These are phyloP conservation scores for Nothomitra cinnamomea DNA, from an alignment of 2,329 filamentous ascomycete genomes.

Conservation along the genomic window DNA sequence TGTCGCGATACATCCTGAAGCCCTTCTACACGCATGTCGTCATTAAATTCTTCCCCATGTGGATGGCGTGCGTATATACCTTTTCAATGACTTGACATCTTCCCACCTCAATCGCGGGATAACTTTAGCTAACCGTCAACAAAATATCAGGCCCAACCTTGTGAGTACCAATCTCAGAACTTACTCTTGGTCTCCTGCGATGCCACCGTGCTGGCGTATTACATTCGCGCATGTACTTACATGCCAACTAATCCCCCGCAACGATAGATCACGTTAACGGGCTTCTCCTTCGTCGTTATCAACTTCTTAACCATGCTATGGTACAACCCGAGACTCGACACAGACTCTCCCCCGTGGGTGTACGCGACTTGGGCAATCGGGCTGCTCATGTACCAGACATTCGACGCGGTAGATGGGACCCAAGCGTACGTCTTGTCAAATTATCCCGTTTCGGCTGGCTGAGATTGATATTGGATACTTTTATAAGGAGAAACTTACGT, in stretches of 20 bases:
- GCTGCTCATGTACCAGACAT: slow-evolving; percentile 92
- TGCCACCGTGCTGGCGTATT: neutral
- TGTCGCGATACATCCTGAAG: slow-evolving; percentile 88
- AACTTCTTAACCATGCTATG: slow-evolving; percentile 87
- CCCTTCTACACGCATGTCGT: slow-evolving; percentile 93
- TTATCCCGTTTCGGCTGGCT: neutral
- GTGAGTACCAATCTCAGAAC: slow-evolving; percentile 18
- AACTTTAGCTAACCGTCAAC: neutral
- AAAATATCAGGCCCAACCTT: slow-evolving; percentile 28
- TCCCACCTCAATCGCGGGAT: neutral
- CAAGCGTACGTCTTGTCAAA: slow-evolving; percentile 52
- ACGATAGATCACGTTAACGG: slow-evolving; percentile 62
- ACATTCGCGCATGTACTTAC: slow-evolving; percentile 5
- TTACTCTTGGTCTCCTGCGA: neutral
- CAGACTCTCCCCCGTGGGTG: slow-evolving; percentile 88
- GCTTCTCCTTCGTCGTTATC: slow-evolving; percentile 74
- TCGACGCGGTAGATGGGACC: slow-evolving; percentile 88
- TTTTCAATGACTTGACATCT: neutral
- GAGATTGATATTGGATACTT: neutral
- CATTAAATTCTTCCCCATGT: slow-evolving; percentile 87
- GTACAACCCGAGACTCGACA: slow-evolving; percentile 88
- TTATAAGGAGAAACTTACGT: neutral
- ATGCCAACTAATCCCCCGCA: slow-evolving; percentile 5
- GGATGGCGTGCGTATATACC: slow-evolving; percentile 58
- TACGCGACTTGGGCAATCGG: slow-evolving; percentile 84